Evolutionary conservation across 1,284 basidiomycete genomes (phyloP), one percentile per base, ranked within the genome.

Genomic region (Fistulinella cinereoalba): DNA sequence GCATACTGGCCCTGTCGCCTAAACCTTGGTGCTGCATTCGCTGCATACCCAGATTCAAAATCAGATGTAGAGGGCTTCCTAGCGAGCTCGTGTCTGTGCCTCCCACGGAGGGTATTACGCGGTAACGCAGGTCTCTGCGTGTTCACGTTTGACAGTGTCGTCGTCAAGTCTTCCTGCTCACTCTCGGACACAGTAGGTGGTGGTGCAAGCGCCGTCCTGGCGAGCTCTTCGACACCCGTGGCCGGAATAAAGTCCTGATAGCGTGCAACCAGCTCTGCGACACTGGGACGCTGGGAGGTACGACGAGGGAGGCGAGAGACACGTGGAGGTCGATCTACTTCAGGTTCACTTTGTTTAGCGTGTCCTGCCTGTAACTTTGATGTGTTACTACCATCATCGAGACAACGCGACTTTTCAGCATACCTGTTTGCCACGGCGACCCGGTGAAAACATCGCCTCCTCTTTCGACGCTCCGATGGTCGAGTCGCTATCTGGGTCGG

Each of bases 11-110:
- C 49, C 24, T 54, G 44, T 52, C 79, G 67, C 55, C 76, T 68
- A 56, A 65, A 52, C 51, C 77, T 75, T 2, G 87, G 85, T 4
- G 85, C 87, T 49, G 92, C 82, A 57, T 92, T 92, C n/a, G 83
- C 86, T 3, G 92, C 91, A 65, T 94, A 94, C 44, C 92, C 82
- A 48, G 87, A 80, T 65, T 94, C 92, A 38, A 90, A 91, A 62
- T 95, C 92, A 3, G 92, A 93, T 0, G 79, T 73, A 0, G 87
- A 88, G 11, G 76, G 68, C 51, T 80, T 85, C 58, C 72, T 76
- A 15, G 67, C 56, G 29, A 76, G 64, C 41, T 72, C 62, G 29
- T 71, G 71, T 50, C 74, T 72, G 34, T 69, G 72, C 56, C 76
- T 80, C n/a, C 65, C 75, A 31, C 79, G 75, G 15, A 62, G 47